Conservation (phyloP, 192 early-diverging fungal species). For the Linnemannia hyalina region DNA sequence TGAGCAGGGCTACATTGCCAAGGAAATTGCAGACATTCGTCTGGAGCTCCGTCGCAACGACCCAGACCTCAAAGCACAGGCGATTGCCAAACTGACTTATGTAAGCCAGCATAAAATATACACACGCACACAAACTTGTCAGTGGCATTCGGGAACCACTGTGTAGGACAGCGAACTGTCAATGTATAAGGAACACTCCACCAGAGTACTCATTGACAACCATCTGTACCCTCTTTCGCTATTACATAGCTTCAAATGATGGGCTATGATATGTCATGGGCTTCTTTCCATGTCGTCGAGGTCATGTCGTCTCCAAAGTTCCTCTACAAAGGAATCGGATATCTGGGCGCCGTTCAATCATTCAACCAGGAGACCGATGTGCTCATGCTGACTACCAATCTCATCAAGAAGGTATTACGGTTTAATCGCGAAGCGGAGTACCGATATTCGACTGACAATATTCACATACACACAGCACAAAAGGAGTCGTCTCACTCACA, state of each 20-base stretch:
- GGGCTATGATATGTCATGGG: slow-evolving; percentile 98
- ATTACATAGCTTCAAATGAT: slow-evolving; percentile 89
- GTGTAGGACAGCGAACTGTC: background rate
- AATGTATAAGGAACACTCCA: background rate
- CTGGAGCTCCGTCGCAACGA: slow-evolving; percentile 89
- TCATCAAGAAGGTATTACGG: slow-evolving; percentile 89
- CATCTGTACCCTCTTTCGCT: background rate
- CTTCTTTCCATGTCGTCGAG: slow-evolving; percentile 95
- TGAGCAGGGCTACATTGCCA: slow-evolving; percentile 89
- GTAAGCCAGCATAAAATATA: slow-evolving; percentile 54
- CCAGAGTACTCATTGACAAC: background rate
- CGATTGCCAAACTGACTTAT: slow-evolving; percentile 90
- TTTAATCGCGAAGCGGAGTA: slow-evolving; percentile 13
- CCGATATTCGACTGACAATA: slow-evolving; percentile 3
- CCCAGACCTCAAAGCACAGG: slow-evolving; percentile 86
- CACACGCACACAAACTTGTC: background rate
- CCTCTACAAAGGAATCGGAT: slow-evolving; percentile 90
- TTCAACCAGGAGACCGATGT: slow-evolving; percentile 96
- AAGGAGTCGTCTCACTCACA: background rate
- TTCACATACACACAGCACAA: background rate
- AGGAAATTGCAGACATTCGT: slow-evolving; percentile 91
- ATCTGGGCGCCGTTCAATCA: slow-evolving; percentile 90
- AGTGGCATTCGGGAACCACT: background rate
- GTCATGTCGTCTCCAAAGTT: slow-evolving; percentile 95
- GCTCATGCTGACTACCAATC: slow-evolving; percentile 95